These are phyloP conservation scores for Polyporus tsugae DNA, from an alignment of 1,284 basidiomycete genomes.

Conservation along the genomic window DNA sequence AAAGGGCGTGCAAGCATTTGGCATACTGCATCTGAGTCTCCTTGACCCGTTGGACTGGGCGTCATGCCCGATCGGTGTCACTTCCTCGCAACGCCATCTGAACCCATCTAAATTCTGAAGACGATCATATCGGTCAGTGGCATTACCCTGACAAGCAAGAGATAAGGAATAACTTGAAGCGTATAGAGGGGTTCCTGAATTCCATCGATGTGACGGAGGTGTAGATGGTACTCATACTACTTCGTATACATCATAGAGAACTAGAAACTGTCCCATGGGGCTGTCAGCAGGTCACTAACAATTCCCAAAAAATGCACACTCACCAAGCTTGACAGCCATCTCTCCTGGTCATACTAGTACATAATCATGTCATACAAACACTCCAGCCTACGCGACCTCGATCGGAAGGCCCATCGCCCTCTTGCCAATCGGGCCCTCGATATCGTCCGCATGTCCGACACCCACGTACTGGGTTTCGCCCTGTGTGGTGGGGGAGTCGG, in stretches of 20 bases:
- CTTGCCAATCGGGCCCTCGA: constrained; percentile 54
- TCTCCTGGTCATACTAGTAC: not conserved
- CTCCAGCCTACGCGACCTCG: constrained; percentile 14
- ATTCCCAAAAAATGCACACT: not conserved
- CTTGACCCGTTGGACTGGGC: too few species aligned
- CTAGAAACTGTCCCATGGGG: not conserved
- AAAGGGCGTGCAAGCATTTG: too few species aligned
- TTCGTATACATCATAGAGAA: not conserved
- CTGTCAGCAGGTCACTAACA: not conserved
- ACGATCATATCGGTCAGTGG: not conserved
- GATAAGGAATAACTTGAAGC: not conserved
- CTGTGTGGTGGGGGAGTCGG: constrained; percentile 74
- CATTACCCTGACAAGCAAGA: not conserved
- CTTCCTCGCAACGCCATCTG: not conserved
- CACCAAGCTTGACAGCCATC: not conserved
- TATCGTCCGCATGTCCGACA: constrained; percentile 56
- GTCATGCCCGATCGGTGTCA: too few species aligned
- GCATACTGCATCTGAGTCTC: too few species aligned
- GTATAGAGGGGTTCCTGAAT: not conserved
- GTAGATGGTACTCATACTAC: not conserved
- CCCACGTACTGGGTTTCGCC: constrained; percentile 65
- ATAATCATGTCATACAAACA: too few species aligned
- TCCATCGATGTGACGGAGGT: not conserved
- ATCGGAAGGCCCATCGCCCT: constrained; percentile 61
- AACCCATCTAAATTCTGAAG: not conserved